Percentiles rank a stretch among this genome's conserved stretches.
phyloP scores from a whole-genome alignment of 176 grass and related monocot species.

The Oryza punctata region DNA sequence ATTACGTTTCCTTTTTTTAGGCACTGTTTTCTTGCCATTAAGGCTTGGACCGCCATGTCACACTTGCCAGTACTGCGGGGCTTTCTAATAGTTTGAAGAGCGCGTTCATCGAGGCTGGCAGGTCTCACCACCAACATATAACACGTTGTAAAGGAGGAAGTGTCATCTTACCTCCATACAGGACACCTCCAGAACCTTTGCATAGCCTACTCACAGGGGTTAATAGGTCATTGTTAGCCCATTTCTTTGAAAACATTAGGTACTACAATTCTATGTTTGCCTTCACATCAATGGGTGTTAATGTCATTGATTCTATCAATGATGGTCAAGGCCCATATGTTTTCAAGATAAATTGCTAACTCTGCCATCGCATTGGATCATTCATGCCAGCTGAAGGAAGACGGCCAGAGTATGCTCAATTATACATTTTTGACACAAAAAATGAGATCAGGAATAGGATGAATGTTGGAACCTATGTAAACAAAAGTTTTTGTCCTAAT shows the following conservation, averaged over 20 bases:
- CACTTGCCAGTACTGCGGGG: no score
- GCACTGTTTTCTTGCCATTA: no score
- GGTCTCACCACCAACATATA: background rate
- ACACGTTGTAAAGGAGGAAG: background rate
- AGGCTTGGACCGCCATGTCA: no score
- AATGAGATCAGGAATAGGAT: background rate
- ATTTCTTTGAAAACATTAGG: background rate
- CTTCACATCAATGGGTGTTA: no score
- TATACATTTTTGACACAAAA: background rate
- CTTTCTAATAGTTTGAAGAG: background rate
- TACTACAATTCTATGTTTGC: background rate
- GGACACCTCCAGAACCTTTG: background rate
- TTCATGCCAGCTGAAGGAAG: background rate
- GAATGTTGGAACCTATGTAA: background rate
- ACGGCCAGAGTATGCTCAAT: background rate
- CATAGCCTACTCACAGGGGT: background rate
- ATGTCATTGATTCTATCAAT: no score
- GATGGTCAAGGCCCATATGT: no score
- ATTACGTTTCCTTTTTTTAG: no score
- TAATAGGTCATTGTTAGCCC: background rate
- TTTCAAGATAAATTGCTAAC: background rate
- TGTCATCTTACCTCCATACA: background rate
- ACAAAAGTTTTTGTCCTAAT: background rate
- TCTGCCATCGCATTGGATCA: background rate
- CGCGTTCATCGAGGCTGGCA: background rate